Evolutionary conservation across 2,329 filamentous ascomycete genomes (phyloP).

Genomic region (Cryphonectria radicalis): DNA sequence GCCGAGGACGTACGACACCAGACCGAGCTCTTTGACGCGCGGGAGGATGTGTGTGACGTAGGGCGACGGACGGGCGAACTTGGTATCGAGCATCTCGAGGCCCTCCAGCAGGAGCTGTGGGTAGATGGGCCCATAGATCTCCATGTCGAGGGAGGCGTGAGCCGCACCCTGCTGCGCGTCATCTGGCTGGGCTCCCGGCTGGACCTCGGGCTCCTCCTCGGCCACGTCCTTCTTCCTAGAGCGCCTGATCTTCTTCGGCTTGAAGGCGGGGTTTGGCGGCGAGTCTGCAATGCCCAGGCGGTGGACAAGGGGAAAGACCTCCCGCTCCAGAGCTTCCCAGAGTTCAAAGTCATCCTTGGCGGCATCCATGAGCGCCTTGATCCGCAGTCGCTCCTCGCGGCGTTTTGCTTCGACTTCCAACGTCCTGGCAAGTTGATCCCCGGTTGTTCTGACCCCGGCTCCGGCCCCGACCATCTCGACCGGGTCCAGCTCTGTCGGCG

Average conservation of each 20-base stretch:
- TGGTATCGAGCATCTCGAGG: slow-evolving; percentile 58
- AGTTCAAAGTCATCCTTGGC: slow-evolving; percentile 66
- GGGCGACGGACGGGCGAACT: slow-evolving; percentile 62
- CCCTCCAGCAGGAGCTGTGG: slow-evolving; percentile 63
- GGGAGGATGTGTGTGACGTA: slow-evolving; percentile 67
- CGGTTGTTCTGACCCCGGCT: slow-evolving; percentile 32
- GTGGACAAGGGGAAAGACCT: slow-evolving; percentile 66
- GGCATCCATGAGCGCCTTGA: slow-evolving; percentile 57
- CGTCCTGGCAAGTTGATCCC: slow-evolving; percentile 35
- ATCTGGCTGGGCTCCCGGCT: slow-evolving; percentile 7
- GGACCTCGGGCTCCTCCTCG: slow-evolving; percentile 25
- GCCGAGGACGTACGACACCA: slow-evolving; percentile 73
- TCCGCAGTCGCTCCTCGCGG: slow-evolving; percentile 52
- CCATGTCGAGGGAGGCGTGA: slow-evolving; percentile 48
- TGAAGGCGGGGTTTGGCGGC: background rate
- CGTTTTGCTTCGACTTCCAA: slow-evolving; percentile 47
- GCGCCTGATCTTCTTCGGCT: slow-evolving; percentile 15
- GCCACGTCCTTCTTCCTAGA: slow-evolving; percentile 28
- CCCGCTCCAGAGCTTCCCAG: slow-evolving; percentile 68
- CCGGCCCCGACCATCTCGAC: slow-evolving; percentile 36
- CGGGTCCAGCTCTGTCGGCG: background rate
- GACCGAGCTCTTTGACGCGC: slow-evolving; percentile 68
- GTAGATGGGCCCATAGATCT: slow-evolving; percentile 67
- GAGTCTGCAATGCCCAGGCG: slow-evolving; percentile 56
- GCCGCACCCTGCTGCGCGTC: slow-evolving; percentile 9